Evolutionary conservation across 164 flowering plant species (phyloP).

Genomic region (Berberis thunbergii): DNA sequence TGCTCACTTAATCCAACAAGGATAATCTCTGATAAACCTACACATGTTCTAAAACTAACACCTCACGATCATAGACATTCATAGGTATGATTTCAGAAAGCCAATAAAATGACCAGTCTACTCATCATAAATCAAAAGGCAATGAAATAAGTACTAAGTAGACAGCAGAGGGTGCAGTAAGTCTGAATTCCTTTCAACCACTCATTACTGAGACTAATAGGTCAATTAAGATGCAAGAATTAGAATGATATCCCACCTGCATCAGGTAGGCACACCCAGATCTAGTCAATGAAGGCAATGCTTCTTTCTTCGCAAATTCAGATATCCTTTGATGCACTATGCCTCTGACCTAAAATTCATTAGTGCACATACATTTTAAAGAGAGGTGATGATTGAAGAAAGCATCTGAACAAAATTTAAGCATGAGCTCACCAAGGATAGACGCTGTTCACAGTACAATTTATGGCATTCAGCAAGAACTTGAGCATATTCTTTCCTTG

Average conservation of each 20-base stretch:
- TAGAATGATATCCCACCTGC: conserved; percentile 46
- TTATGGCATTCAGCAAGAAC: conserved; percentile 86
- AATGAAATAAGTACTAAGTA: no score
- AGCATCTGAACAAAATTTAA: conserved; percentile 7
- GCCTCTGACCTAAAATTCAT: conserved; percentile 48
- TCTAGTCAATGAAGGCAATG: conserved; percentile 87
- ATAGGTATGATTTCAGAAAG: no score
- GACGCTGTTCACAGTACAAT: conserved; percentile 91
- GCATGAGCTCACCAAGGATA: conserved; percentile 59
- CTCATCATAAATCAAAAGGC: no score
- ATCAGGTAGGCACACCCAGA: conserved; percentile 92
- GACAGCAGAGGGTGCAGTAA: no score
- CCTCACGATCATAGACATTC: no score
- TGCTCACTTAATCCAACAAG: no score
- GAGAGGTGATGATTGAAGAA: not conserved
- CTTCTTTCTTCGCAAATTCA: conserved; percentile 86
- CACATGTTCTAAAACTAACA: no score
- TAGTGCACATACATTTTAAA: not conserved
- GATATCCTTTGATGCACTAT: conserved; percentile 86
- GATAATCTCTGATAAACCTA: no score
- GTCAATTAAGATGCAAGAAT: no score
- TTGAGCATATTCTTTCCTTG: conserved; percentile 84
- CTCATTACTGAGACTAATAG: no score
- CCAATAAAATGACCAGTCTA: no score
- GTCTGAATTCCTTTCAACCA: no score